Conservation (phyloP, 305 asterid species). For the Solanum hybrid region DNA sequence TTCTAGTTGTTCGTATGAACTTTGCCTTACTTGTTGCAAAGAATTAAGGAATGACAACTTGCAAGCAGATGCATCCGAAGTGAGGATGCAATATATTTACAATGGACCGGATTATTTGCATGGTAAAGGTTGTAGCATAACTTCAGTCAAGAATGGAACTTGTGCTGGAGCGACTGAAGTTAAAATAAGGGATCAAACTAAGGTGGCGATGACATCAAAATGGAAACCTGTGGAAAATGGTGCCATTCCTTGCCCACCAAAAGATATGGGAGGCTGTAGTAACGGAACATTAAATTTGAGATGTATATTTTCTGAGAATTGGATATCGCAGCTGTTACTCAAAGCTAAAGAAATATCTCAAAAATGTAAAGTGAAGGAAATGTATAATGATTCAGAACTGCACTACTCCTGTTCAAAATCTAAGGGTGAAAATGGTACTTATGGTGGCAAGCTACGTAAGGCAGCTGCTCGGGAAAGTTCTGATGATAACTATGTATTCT, state of each 20-base stretch:
- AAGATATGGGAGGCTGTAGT: constrained; percentile 36
- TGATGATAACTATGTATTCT: constrained; percentile 42
- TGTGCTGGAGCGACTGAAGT: constrained; percentile 9
- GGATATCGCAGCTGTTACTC: constrained; percentile 32
- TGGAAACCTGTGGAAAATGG: constrained; percentile 41
- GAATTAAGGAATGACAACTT: constrained; percentile 52
- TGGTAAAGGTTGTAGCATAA: constrained; percentile 8
- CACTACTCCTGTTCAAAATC: constrained; percentile 31
- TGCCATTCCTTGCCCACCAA: constrained; percentile 41
- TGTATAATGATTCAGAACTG: constrained; percentile 10
- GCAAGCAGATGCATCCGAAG: constrained; percentile 27
- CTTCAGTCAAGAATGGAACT: constrained; percentile 9
- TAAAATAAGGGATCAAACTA: constrained; percentile 3
- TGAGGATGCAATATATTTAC: constrained; percentile 11
- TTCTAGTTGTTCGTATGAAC: constrained; percentile 44
- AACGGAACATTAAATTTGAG: constrained; percentile 38
- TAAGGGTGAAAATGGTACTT: constrained; percentile 12
- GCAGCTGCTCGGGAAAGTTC: constrained; percentile 40
- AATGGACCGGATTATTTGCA: constrained; percentile 33
- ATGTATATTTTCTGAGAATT: constrained; percentile 25
- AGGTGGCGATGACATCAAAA: constrained; percentile 7
- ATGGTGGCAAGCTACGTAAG: constrained; percentile 18
- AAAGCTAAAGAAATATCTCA: constrained; percentile 30
- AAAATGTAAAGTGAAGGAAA: constrained; percentile 11
- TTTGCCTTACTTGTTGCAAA: constrained; percentile 56